Percentiles rank a stretch among this genome's conserved stretches.
Evolutionary conservation across 192 early-diverging fungal species (phyloP).

Genomic region (Funneliformis geosporum): DNA sequence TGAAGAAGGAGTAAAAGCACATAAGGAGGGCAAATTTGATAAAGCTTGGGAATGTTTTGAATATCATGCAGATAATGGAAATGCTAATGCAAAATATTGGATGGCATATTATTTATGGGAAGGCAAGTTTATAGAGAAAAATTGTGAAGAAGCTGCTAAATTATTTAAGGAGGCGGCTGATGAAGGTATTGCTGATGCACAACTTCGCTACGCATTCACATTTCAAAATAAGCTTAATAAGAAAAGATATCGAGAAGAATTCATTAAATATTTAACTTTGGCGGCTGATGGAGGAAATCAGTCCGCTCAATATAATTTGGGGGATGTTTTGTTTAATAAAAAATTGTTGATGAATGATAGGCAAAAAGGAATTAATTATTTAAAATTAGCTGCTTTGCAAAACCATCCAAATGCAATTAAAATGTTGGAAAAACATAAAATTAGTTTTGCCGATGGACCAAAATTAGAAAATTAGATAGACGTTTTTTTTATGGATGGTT

Average conservation of each 20-base stretch:
- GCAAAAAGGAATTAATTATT: background rate
- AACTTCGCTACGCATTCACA: conserved; percentile 19
- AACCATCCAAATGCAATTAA: conserved; percentile 21
- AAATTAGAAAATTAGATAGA: background rate
- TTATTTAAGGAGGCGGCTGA: conserved; percentile 14
- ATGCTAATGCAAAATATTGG: conserved; percentile 13
- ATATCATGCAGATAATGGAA: background rate
- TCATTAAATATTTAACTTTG: conserved; percentile 14
- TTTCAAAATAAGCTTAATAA: background rate
- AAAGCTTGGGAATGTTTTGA: conserved; percentile 24
- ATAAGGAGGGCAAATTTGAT: background rate
- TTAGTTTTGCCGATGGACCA: background rate
- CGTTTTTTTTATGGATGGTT: too few species aligned
- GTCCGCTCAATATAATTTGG: conserved; percentile 23
- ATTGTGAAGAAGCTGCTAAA: background rate
- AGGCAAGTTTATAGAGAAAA: background rate
- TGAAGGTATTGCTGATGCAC: background rate
- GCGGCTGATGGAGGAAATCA: conserved; percentile 17
- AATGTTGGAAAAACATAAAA: background rate
- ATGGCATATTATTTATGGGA: conserved; percentile 11
- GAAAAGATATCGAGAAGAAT: background rate
- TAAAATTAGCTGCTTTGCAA: conserved; percentile 24
- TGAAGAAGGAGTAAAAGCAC: conserved; percentile 22
- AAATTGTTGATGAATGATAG: conserved; percentile 10
- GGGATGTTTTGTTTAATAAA: background rate